Evolutionary conservation across 805 yeast species (phyloP), one percentile per base, ranked within the genome.

Genomic region (Wickerhamomyces ciferrii): DNA sequence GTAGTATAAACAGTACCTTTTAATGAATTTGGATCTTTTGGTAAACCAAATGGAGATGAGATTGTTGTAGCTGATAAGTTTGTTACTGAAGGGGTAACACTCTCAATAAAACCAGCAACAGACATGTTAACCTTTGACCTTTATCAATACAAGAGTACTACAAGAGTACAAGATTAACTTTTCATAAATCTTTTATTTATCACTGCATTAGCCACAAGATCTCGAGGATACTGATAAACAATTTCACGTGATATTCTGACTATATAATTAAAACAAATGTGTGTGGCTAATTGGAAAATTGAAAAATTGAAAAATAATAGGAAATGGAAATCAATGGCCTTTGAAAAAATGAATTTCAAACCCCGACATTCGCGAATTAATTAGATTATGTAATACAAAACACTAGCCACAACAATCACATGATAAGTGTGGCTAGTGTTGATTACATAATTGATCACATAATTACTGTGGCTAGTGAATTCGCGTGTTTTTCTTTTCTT

Each of bases 21-120:
- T 40, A 82, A 58, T 34, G 70, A 65, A 44, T 66, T 65, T 9
- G 86, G 84, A 58, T 81, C 84, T 19, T 74, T 67, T n/a, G 81
- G 72, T 20, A 77, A 54, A 9, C 86, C 88, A 61, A 83, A 84
- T 9, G 89, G 88, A 42, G 74, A 65, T 27, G 68, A 62, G 32
- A 60, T 54, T 14, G 72, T 67, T 19, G 75, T 72, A 25, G 72
- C 64, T 13, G 72, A 63, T 32, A 68, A 54, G 49, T 58, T 57
- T 15, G 56, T 49, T n/a, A 55, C 49, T 14, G 54, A 46, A 1
- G 52, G 51, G 2, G 58, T 47, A 40, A 35, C 43, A 39, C 55
- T 56, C 43, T 48, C 42, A 29, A 54, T 25, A n/a, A 60, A 55
- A 24, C 51, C 61, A 31, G 55, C 45, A 15, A 50, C 48, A 29